Percentiles rank a stretch among this genome's conserved stretches.
These are phyloP conservation scores for Picea glauca DNA, from an alignment of 75 land plant genomes.

Conservation along the genomic window DNA sequence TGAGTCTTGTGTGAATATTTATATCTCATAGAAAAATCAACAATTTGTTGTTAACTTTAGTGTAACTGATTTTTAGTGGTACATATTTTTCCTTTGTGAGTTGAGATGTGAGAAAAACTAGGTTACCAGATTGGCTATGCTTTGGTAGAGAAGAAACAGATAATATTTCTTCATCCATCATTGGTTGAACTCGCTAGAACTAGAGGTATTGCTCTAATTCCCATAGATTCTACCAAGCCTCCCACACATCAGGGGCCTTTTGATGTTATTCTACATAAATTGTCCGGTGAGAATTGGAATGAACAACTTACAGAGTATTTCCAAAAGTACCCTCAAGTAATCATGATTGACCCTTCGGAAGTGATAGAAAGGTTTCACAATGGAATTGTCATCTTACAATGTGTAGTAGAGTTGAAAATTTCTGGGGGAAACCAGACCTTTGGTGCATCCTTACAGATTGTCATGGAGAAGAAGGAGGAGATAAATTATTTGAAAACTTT, in stretches of 20 bases:
- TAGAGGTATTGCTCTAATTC: conserved; percentile 30
- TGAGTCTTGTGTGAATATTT: no score
- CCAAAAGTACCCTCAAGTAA: conserved; percentile 30
- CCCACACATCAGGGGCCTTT: conserved; percentile 47
- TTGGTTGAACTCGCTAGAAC: conserved; percentile 23
- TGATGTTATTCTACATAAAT: conserved; percentile 57
- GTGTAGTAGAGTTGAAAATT: conserved; percentile 26
- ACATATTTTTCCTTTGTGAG: no score
- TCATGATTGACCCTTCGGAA: conserved; percentile 41
- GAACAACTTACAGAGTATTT: conserved; percentile 22
- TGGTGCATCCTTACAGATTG: conserved; percentile 39
- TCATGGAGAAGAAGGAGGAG: conserved; percentile 21
- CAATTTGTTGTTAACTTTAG: no score
- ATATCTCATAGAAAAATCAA: no score
- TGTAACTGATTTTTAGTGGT: no score
- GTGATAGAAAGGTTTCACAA: conserved; percentile 40
- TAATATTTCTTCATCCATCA: conserved; percentile 43
- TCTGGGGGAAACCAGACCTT: conserved; percentile 16
- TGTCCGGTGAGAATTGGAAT: conserved; percentile 24
- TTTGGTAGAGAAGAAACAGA: conserved; percentile 30
- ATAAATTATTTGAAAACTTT: conserved; percentile 11
- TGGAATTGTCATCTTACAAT: conserved; percentile 48
- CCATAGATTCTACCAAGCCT: conserved; percentile 25
- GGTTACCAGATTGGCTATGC: conserved; percentile 27
- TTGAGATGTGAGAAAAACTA: not conserved